A percentile compares a stretch with the other conserved stretches of the same genome.
Evolutionary conservation across 176 grass and related monocot species (phyloP).

Genomic region (Carex cristatella): DNA sequence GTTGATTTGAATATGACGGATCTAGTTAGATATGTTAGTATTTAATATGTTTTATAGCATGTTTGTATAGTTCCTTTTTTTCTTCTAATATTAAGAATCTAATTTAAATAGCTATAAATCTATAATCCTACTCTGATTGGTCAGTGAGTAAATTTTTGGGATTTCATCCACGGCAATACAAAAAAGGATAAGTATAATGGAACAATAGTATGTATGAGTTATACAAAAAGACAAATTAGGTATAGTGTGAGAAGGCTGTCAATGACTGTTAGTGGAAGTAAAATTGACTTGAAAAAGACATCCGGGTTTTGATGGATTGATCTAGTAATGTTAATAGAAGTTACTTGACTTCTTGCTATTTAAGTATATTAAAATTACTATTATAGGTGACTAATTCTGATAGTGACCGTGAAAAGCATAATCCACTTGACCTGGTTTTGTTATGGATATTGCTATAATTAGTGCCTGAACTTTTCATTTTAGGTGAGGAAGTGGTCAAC

Average conservation of each 20-base stretch:
- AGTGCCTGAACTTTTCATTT: not conserved
- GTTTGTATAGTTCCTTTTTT: not conserved
- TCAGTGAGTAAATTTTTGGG: not conserved
- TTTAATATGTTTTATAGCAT: not conserved
- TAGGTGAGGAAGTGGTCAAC: not conserved
- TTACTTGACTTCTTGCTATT: not conserved
- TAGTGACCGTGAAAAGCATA: not conserved
- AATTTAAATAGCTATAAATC: not conserved
- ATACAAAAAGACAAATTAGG: not conserved
- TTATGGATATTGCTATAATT: slow-evolving; percentile 9
- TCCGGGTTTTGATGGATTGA: slow-evolving; percentile 1
- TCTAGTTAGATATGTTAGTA: not conserved
- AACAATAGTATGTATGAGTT: not conserved
- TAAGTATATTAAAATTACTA: not conserved
- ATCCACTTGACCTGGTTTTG: not conserved
- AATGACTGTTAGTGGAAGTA: not conserved
- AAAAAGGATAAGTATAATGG: not conserved
- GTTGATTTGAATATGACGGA: not conserved
- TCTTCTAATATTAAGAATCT: not conserved
- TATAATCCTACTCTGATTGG: not conserved
- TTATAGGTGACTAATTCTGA: slow-evolving; percentile 9
- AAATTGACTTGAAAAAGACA: slow-evolving; percentile 5
- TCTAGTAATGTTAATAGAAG: slow-evolving; percentile 3
- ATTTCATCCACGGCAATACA: not conserved
- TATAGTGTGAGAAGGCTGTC: not conserved